These are phyloP conservation scores for Moesziomyces sp. DNA, from an alignment of 1,284 basidiomycete genomes.

Conservation along the genomic window DNA sequence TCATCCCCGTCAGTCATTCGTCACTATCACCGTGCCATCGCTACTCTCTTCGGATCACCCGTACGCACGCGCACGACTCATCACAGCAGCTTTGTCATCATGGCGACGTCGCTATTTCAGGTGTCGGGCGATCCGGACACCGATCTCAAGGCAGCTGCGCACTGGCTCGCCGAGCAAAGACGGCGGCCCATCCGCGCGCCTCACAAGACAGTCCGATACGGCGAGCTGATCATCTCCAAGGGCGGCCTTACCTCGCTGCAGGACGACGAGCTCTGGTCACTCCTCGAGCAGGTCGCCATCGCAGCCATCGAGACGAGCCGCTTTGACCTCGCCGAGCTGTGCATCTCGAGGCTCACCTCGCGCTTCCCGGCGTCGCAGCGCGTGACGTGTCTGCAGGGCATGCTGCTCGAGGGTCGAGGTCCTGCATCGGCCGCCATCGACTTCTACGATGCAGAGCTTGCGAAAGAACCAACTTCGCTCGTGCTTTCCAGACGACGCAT, in stretches of 20 bases:
- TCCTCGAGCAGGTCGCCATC: conserved; percentile 86
- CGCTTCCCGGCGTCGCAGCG: conserved; percentile 86
- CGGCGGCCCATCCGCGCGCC: conserved; percentile 70
- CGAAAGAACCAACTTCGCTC: conserved; percentile 78
- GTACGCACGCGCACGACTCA: background rate
- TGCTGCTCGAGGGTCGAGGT: conserved; percentile 81
- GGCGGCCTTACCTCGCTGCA: conserved; percentile 70
- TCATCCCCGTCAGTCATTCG: no score
- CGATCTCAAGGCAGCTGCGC: conserved; percentile 42
- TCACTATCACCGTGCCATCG: no score
- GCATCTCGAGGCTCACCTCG: conserved; percentile 76
- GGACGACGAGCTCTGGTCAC: conserved; percentile 74
- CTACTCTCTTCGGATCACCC: no score
- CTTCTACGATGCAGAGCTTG: conserved; percentile 78
- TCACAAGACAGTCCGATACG: conserved; percentile 77
- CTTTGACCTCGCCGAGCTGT: conserved; percentile 80
- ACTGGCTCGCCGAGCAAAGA: conserved; percentile 55
- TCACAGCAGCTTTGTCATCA: background rate
- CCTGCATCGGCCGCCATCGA: conserved; percentile 71
- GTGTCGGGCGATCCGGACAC: conserved; percentile 33
- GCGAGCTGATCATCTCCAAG: conserved; percentile 72
- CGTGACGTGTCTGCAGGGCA: conserved; percentile 83
- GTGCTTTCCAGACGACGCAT: conserved; percentile 85
- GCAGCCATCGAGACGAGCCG: conserved; percentile 86
- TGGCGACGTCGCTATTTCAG: conserved; percentile 12